These are phyloP conservation scores for Ophiostoma perfectum DNA, from an alignment of 2,329 filamentous ascomycete species.

Conservation along the genomic window DNA sequence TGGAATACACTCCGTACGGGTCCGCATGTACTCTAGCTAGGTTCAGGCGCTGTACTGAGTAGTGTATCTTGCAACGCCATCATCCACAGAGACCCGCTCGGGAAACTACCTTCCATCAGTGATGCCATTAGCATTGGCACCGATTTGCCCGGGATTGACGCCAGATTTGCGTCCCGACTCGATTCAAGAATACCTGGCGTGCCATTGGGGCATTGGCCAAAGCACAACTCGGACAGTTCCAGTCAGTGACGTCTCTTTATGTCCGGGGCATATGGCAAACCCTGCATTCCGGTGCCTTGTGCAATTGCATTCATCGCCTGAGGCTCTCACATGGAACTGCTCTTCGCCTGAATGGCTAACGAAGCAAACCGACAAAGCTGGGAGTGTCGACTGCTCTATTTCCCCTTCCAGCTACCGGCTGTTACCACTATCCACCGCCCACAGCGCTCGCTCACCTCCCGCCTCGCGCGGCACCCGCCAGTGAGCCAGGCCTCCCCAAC, in stretches of 20 bases:
- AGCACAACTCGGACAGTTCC: background rate
- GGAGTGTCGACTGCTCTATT: background rate
- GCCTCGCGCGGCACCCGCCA: slow-evolving; percentile 4
- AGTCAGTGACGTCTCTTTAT: background rate
- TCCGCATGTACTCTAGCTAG: background rate
- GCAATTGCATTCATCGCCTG: background rate
- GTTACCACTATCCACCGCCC: background rate
- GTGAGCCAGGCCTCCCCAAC: slow-evolving; percentile 2
- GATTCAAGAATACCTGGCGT: background rate
- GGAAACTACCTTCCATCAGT: slow-evolving; percentile 8
- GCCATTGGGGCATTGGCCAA: too few relatives aligned
- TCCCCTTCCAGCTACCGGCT: background rate
- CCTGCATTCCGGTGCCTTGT: background rate
- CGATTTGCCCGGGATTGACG: background rate
- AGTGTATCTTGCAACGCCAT: background rate
- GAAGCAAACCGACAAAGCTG: background rate
- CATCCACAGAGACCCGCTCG: background rate
- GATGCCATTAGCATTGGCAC: slow-evolving; percentile 8
- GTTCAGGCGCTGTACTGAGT: background rate
- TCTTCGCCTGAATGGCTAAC: background rate
- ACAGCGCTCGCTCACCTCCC: background rate
- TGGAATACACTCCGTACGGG: background rate
- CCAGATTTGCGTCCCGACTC: background rate
- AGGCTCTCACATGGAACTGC: background rate
- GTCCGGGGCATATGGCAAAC: background rate